Evolutionary conservation across 1,284 basidiomycete genomes (phyloP).

Genomic region (Papiliotrema terrestris): DNA sequence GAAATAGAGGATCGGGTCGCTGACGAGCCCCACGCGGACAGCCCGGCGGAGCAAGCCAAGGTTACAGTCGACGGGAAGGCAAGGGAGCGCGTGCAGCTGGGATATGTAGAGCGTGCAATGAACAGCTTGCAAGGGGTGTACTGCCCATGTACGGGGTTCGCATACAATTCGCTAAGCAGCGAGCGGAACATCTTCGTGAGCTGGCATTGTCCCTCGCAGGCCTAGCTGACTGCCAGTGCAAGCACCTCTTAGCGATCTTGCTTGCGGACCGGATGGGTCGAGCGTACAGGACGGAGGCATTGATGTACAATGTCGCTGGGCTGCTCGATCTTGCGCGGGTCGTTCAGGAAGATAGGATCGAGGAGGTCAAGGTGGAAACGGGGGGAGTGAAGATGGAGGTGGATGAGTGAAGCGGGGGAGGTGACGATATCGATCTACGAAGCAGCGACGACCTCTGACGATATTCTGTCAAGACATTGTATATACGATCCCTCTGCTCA

Average conservation of each 20-base stretch:
- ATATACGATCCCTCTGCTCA: no score
- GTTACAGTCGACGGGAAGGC: not conserved
- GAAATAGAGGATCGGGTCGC: not conserved
- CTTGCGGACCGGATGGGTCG: conserved; percentile 29
- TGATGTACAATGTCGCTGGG: conserved; percentile 20
- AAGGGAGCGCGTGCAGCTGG: not conserved
- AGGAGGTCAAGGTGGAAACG: not conserved
- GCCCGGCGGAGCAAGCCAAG: no score
- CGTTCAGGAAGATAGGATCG: no score
- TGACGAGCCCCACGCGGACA: no score
- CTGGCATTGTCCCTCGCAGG: not conserved
- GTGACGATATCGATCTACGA: not conserved
- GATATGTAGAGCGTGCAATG: conserved; percentile 1
- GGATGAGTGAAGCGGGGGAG: not conserved
- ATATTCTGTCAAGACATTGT: no score
- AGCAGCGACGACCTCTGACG: not conserved
- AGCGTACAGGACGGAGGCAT: conserved; percentile 24
- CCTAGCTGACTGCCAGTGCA: conserved; percentile 30
- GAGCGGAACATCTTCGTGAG: conserved; percentile 34
- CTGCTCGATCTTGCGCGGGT: conserved; percentile 11
- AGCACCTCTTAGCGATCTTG: conserved; percentile 39
- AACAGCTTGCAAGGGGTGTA: conserved; percentile 24
- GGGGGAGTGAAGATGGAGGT: not conserved
- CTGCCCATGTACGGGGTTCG: conserved; percentile 43
- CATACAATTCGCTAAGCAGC: conserved; percentile 35